Conservation (phyloP, 768 basidiomycete genomes). For the Serpula lacrymans region DNA sequence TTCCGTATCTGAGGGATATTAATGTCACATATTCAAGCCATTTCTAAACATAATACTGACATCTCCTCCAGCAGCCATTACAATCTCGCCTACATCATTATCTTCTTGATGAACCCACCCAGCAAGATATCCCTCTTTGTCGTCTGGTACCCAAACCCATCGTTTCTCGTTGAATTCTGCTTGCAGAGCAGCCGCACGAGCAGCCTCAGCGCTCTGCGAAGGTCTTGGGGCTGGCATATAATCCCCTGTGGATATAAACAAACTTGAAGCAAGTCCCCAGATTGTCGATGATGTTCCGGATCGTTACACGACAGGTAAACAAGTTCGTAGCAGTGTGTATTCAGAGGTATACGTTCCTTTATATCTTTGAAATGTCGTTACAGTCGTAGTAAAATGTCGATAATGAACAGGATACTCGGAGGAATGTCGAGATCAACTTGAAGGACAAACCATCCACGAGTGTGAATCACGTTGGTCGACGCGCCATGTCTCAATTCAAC, state of each 20-base stretch:
- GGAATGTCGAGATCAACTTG: too few relatives aligned
- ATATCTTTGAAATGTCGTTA: slow-evolving; percentile 1
- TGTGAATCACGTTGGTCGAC: too few relatives aligned
- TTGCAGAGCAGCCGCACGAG: slow-evolving; percentile 83
- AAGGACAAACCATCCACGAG: too few relatives aligned
- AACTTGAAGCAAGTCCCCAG: slow-evolving; percentile 4
- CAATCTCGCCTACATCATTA: slow-evolving; percentile 76
- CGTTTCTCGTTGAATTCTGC: slow-evolving; percentile 97
- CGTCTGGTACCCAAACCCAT: slow-evolving; percentile 98
- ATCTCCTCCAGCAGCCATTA: slow-evolving; percentile 82
- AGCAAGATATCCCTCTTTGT: slow-evolving; percentile 87
- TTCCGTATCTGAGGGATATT: slow-evolving; percentile 47
- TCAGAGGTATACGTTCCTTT: background rate
- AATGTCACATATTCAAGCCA: background rate
- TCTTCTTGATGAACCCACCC: slow-evolving; percentile 92
- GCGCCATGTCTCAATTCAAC: too few relatives aligned
- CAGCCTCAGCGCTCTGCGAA: slow-evolving; percentile 65
- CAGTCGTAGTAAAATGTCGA: slow-evolving; percentile 1
- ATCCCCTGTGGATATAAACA: slow-evolving; percentile 11
- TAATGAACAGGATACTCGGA: too few relatives aligned
- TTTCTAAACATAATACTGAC: slow-evolving; percentile 13
- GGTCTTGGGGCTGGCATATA: slow-evolving; percentile 47
- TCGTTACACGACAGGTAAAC: slow-evolving; percentile 7
- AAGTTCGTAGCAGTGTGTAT: background rate
- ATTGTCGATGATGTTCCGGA: slow-evolving; percentile 1